phyloP scores from a whole-genome alignment of 176 grass and related monocot genomes.

The Zoysia japonica region DNA sequence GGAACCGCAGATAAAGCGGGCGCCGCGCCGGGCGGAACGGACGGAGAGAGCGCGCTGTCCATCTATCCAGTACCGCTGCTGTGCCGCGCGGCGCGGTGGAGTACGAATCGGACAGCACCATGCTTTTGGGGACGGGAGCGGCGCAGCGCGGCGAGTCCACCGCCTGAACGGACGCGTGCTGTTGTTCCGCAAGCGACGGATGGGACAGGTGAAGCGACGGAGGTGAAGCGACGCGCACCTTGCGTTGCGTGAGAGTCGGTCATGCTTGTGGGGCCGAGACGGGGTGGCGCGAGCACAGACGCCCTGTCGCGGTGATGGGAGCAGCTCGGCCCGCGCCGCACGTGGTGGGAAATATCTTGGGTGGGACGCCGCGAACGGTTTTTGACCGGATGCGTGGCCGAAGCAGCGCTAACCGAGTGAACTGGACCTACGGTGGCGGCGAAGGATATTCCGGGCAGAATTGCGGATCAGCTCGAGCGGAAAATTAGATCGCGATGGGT shows the following conservation, averaged over 20 bases:
- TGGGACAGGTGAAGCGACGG: constrained; percentile 27
- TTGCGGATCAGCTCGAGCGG: no score
- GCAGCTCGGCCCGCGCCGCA: constrained; percentile 42
- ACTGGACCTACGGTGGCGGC: neutral
- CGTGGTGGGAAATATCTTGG: constrained; percentile 21
- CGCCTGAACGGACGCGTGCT: neutral
- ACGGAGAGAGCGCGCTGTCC: no score
- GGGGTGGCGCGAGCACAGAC: neutral
- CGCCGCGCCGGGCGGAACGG: neutral
- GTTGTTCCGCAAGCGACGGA: neutral
- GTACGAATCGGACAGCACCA: neutral
- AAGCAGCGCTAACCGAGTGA: neutral
- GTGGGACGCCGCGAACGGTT: constrained; percentile 19
- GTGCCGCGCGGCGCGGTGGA: neutral
- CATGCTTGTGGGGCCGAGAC: neutral
- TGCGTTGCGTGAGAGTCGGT: constrained; percentile 7
- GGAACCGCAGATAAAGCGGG: neutral
- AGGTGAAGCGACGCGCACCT: constrained; percentile 7
- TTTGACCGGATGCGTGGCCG: constrained; percentile 21
- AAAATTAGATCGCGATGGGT: no score
- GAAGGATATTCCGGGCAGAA: no score
- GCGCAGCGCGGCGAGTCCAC: neutral
- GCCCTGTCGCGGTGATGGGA: constrained; percentile 50
- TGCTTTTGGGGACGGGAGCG: neutral
- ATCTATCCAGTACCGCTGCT: no score